These are phyloP conservation scores for Backusella sp. DNA, from an alignment of 192 early-diverging fungal genomes.

Conservation along the genomic window DNA sequence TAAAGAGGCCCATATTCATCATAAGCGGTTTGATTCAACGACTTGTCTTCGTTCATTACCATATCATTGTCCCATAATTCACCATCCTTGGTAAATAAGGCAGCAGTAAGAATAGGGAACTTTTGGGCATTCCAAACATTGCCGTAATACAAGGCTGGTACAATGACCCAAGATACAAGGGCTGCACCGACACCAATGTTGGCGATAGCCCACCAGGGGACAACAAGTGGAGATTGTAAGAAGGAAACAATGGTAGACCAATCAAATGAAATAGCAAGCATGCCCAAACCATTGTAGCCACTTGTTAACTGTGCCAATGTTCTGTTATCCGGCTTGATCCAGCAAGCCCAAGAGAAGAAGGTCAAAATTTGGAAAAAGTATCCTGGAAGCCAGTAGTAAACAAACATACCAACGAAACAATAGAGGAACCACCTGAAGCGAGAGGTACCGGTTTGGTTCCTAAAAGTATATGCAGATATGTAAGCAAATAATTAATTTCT, in stretches of 20 bases:
- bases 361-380: slow-evolving; percentile 49
- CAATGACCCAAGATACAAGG: slow-evolving; percentile 49
- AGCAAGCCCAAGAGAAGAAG: slow-evolving; percentile 52
- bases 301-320: slow-evolving; percentile 42
- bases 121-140: slow-evolving; percentile 47
- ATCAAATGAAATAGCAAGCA: slow-evolving; percentile 57
- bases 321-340: slow-evolving; percentile 44
- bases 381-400: slow-evolving; percentile 61
- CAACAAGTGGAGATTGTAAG: slow-evolving; percentile 36
- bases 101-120: slow-evolving; percentile 43
- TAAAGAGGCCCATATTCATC: slow-evolving; percentile 43
- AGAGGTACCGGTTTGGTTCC: slow-evolving; percentile 28
- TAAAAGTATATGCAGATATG: not conserved
- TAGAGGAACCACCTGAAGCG: slow-evolving; percentile 62
- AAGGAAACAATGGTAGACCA: slow-evolving; percentile 50
- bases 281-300: slow-evolving; percentile 48
- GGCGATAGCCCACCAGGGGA: slow-evolving; percentile 43
- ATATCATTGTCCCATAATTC: slow-evolving; percentile 27
- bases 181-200: slow-evolving; percentile 53
- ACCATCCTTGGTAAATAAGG: slow-evolving; percentile 38
- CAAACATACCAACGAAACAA: slow-evolving; percentile 43
- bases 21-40: slow-evolving; percentile 46
- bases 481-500: slow-evolving; percentile 8
- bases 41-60: slow-evolving; percentile 35
- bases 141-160: slow-evolving; percentile 48